Percentiles rank a stretch among this genome's conserved stretches.
phyloP scores from a whole-genome alignment of 371 early-diverging fungal species.

The Lichtheimia ornata region DNA sequence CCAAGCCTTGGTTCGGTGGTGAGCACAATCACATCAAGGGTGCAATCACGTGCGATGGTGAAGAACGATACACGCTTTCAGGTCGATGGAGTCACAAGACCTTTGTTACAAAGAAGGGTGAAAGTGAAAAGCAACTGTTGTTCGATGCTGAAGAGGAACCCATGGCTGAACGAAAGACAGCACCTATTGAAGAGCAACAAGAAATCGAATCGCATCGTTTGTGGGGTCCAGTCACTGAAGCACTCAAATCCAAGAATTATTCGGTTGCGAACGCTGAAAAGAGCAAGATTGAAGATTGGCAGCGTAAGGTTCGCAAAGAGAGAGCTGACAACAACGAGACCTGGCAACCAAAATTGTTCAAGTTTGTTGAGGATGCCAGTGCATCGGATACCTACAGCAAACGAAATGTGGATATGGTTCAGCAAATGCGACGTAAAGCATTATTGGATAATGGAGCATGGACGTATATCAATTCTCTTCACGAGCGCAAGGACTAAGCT shows the following conservation, averaged over 20 bases:
- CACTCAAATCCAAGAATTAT: constrained; percentile 66
- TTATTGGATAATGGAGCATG: constrained; percentile 48
- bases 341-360: constrained; percentile 55
- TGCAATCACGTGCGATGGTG: constrained; percentile 22
- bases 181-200: constrained; percentile 62
- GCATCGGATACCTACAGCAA: constrained; percentile 14
- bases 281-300: constrained; percentile 72
- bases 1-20: constrained; percentile 57
- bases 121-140: constrained; percentile 46
- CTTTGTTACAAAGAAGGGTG: constrained; percentile 36
- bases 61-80: constrained; percentile 32
- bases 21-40: constrained; percentile 55
- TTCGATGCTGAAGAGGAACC: constrained; percentile 67
- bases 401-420: constrained; percentile 14
- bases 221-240: constrained; percentile 71
- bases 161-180: constrained; percentile 53
- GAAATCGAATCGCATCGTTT: constrained; percentile 71
- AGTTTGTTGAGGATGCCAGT: constrained; percentile 45
- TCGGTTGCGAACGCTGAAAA: constrained; percentile 69
- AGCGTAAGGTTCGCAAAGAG: constrained; percentile 67
- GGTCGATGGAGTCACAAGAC: constrained; percentile 73
- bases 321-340: constrained; percentile 51
- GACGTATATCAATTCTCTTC: constrained; percentile 47
- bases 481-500: constrained; percentile 5
- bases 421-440: constrained; percentile 28